Percentiles rank a stretch among this genome's conserved stretches.
Evolutionary conservation across 2,329 filamentous ascomycete genomes (phyloP).

Genomic region (Zalaria sp.): DNA sequence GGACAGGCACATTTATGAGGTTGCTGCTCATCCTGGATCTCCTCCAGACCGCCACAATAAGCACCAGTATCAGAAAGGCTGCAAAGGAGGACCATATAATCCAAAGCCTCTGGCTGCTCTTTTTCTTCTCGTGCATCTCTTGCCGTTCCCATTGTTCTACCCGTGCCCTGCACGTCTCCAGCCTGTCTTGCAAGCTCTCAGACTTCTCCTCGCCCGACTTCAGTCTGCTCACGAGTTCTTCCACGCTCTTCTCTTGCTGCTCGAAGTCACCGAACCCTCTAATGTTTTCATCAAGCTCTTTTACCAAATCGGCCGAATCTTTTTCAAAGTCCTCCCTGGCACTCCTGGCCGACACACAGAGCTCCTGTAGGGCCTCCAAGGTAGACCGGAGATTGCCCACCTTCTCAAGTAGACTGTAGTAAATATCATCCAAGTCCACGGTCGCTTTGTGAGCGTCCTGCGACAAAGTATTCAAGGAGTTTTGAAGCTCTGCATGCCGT

Average conservation of each 20-base stretch:
- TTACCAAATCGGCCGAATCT: slow-evolving; percentile 60
- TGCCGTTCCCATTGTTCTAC: slow-evolving; percentile 55
- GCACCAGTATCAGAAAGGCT: slow-evolving; percentile 1
- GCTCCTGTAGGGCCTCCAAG: slow-evolving; percentile 48
- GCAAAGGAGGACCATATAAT: not conserved
- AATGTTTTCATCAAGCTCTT: slow-evolving; percentile 49
- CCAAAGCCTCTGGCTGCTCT: slow-evolving; percentile 9
- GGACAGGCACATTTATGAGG: too few species aligned
- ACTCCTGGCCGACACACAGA: slow-evolving; percentile 47
- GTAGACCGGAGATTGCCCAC: slow-evolving; percentile 50
- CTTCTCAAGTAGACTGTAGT: slow-evolving; percentile 59
- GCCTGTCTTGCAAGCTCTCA: slow-evolving; percentile 43
- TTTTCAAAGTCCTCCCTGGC: slow-evolving; percentile 44
- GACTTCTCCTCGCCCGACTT: slow-evolving; percentile 45
- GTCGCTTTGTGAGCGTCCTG: slow-evolving; percentile 49
- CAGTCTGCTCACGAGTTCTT: slow-evolving; percentile 47
- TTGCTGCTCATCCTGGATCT: not conserved
- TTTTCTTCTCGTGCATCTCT: slow-evolving; percentile 57
- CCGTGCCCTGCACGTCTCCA: slow-evolving; percentile 48
- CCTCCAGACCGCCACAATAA: slow-evolving; percentile 2
- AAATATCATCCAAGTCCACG: slow-evolving; percentile 56
- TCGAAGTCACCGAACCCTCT: slow-evolving; percentile 42
- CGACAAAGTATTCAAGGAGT: slow-evolving; percentile 33
- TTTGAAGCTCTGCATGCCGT: slow-evolving; percentile 24
- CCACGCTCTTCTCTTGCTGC: slow-evolving; percentile 49